Evolutionary conservation across 2,329 filamentous ascomycete species (phyloP).

Genomic region (Penicillium sp.): DNA sequence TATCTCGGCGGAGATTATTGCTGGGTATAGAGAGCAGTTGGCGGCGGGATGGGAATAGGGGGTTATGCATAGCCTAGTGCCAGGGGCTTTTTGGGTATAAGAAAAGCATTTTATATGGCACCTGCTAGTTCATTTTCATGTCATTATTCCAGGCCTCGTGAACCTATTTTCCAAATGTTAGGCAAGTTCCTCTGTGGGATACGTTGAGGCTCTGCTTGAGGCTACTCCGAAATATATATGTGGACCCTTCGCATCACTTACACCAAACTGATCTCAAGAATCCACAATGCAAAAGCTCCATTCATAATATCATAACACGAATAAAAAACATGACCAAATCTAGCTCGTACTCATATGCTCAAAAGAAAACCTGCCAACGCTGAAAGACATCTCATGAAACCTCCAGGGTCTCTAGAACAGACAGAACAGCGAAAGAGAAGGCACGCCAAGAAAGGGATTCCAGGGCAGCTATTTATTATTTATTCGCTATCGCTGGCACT

Average conservation of each 20-base stretch:
- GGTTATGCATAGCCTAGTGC: too few species aligned
- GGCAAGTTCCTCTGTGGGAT: too few species aligned
- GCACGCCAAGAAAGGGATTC: neutral
- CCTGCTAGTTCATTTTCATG: too few species aligned
- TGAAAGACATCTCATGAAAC: slow-evolving; percentile 14
- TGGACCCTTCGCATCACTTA: too few species aligned
- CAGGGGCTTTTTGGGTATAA: too few species aligned
- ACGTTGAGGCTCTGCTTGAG: too few species aligned
- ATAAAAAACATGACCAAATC: slow-evolving; percentile 17
- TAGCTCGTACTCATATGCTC: slow-evolving; percentile 16
- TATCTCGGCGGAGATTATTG: slow-evolving; percentile 56
- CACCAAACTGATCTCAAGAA: too few species aligned
- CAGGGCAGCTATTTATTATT: too few species aligned
- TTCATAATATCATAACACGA: slow-evolving; percentile 26
- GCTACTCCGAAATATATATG: too few species aligned
- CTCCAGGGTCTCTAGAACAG: slow-evolving; percentile 1
- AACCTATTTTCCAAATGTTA: too few species aligned
- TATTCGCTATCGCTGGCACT: slow-evolving; percentile 50
- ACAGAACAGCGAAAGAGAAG: neutral
- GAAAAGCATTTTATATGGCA: too few species aligned
- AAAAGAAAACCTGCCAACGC: slow-evolving; percentile 3
- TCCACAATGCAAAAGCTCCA: slow-evolving; percentile 12
- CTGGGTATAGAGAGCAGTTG: slow-evolving; percentile 52
- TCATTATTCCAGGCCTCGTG: too few species aligned
- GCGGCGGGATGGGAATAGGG: slow-evolving; percentile 32